Conservation (phyloP, 108 stramenopile genomes). For the Cyclostephanos invisitatus region DNA sequence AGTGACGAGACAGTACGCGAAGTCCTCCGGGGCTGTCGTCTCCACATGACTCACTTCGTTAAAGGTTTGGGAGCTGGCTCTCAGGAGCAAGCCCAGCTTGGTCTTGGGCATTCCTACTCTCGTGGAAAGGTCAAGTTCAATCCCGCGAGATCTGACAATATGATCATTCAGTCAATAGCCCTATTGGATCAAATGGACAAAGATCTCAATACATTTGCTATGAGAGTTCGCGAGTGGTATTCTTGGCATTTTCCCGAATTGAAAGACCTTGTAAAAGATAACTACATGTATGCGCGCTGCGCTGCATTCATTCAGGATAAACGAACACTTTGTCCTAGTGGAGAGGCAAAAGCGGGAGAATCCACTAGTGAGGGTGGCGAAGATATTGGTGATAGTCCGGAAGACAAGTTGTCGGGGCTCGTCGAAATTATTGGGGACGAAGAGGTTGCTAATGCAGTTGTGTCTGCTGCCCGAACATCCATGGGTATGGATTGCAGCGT, state of each 20-base stretch:
- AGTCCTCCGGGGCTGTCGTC: conserved; percentile 89
- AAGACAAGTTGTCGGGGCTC: conserved; percentile 79
- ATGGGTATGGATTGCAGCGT: conserved; percentile 99
- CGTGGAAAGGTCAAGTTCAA: conserved; percentile 99
- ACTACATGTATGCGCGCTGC: conserved; percentile 94
- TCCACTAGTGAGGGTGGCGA: conserved; percentile 47
- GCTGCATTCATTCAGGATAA: conserved; percentile 91
- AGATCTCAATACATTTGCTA: conserved; percentile 99
- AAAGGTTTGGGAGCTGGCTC: conserved; percentile 92
- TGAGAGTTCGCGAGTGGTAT: conserved; percentile 99
- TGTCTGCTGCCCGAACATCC: conserved; percentile 89
- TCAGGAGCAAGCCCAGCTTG: conserved; percentile 96
- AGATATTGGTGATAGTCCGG: conserved; percentile 34
- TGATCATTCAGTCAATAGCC: conserved; percentile 99
- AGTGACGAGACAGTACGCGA: conserved; percentile 92
- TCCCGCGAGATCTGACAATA: conserved; percentile 97
- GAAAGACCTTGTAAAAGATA: conserved; percentile 95
- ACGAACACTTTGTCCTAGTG: conserved; percentile 49
- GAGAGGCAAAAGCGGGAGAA: conserved; percentile 47
- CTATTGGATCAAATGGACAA: conserved; percentile 99
- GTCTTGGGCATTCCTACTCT: conserved; percentile 98
- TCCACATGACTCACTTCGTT: conserved; percentile 91
- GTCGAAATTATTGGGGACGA: conserved; percentile 90
- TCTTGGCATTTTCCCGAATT: conserved; percentile 99
- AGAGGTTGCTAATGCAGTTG: conserved; percentile 88